These are phyloP conservation scores for Ramalina intermedia DNA, from an alignment of 495 filamentous ascomycete genomes.

Conservation along the genomic window DNA sequence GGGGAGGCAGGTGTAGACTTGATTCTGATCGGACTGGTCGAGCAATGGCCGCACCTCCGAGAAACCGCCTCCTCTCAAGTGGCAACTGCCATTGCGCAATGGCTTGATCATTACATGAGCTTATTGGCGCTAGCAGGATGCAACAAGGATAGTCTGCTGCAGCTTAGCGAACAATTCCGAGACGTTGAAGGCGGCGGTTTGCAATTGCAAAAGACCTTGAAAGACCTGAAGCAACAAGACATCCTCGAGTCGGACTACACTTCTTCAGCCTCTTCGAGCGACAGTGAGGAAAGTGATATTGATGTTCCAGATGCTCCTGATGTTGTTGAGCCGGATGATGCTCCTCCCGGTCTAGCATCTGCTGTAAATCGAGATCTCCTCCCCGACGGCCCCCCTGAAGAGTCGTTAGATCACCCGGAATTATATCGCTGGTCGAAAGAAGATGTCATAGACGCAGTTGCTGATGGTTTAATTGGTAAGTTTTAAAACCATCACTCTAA, in stretches of 20 bases:
- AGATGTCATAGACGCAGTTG: slow-evolving; percentile 56
- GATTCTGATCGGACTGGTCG: slow-evolving; percentile 47
- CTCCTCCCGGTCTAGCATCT: no score
- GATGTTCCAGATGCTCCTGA: not conserved
- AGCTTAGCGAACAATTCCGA: no score
- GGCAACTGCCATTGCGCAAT: slow-evolving; percentile 32
- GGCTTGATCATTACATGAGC: slow-evolving; percentile 35
- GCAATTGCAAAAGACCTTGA: no score
- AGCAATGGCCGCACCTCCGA: slow-evolving; percentile 62
- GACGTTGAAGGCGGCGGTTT: no score
- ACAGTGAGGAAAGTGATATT: not conserved
- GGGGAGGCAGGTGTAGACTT: slow-evolving; percentile 26
- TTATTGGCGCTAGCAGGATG: no score
- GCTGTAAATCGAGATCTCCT: no score
- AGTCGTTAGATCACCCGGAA: slow-evolving; percentile 40
- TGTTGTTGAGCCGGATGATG: not conserved
- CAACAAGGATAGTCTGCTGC: no score
- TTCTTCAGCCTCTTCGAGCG: not conserved
- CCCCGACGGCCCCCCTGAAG: slow-evolving; percentile 7
- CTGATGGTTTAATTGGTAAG: slow-evolving; percentile 51
- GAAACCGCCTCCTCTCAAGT: slow-evolving; percentile 29
- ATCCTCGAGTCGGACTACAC: not conserved
- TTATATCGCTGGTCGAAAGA: slow-evolving; percentile 58
- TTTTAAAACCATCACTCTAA: no score
- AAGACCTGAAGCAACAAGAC: no score